Conservation (phyloP, 768 basidiomycete species). For the Pleurotus sapidus region DNA sequence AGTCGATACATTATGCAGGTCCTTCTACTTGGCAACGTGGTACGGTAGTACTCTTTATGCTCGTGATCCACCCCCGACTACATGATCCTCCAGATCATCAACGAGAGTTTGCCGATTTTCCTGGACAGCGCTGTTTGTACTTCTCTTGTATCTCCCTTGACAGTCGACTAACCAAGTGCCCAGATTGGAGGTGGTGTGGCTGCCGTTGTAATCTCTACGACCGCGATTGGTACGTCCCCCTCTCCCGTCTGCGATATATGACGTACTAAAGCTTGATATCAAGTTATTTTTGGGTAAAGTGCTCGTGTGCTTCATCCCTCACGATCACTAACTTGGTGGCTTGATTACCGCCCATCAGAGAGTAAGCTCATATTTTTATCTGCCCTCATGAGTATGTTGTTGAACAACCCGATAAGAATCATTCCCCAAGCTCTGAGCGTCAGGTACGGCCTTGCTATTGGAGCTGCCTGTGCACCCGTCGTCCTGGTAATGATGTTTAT, state of each 20-base stretch:
- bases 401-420: slow-evolving; percentile 27
- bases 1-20: slow-evolving; percentile 41
- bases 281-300: slow-evolving; percentile 81
- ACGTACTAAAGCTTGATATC: slow-evolving; percentile 6
- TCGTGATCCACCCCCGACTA: not conserved
- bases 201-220: slow-evolving; percentile 76
- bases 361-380: slow-evolving; percentile 40
- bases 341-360: slow-evolving; percentile 43
- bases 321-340: not conserved
- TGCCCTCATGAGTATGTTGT: slow-evolving; percentile 18
- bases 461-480: slow-evolving; percentile 74
- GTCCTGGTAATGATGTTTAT: slow-evolving; percentile 74
- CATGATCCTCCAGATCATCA: slow-evolving; percentile 54
- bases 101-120: slow-evolving; percentile 83
- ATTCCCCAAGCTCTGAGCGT: slow-evolving; percentile 76
- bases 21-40: slow-evolving; percentile 85
- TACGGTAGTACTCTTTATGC: slow-evolving; percentile 28
- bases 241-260: not conserved
- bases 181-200: slow-evolving; percentile 67
- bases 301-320: not conserved
- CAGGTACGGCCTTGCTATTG: slow-evolving; percentile 78
- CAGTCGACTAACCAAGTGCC: not conserved
- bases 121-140: slow-evolving; percentile 66
- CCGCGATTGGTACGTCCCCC: slow-evolving; percentile 53
- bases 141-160: not conserved